Conservation (phyloP, 225 moss, liverwort and hornwort genomes). For the Pseudoscleropodium purum region DNA sequence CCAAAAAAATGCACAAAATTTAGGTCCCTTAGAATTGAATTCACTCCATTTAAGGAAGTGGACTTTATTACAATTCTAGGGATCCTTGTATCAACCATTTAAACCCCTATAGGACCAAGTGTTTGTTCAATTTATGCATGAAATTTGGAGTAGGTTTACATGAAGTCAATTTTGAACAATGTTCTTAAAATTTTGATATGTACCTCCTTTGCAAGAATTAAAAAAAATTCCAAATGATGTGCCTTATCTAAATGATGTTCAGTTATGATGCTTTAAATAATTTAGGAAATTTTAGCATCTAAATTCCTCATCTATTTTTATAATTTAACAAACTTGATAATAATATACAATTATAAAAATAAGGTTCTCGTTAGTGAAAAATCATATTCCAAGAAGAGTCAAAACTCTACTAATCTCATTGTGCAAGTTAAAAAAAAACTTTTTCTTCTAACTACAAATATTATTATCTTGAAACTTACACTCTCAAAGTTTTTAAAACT, state of each 20-base stretch:
- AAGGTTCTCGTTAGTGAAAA: neutral
- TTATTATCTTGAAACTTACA: neutral
- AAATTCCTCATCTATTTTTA: neutral
- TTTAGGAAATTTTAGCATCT: neutral
- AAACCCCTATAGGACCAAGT: rapidly evolving
- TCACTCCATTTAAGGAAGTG: neutral
- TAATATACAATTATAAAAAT: neutral
- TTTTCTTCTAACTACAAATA: neutral
- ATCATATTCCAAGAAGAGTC: neutral
- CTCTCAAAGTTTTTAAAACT: neutral
- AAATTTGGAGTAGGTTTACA: neutral
- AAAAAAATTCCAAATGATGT: rapidly evolving
- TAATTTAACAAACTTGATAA: neutral
- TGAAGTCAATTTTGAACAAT: too few relatives aligned
- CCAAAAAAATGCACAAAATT: neutral
- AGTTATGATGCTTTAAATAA: neutral
- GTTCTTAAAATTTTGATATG: neutral
- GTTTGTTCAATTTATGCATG: rapidly evolving
- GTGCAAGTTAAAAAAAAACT: rapidly evolving
- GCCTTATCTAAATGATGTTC: rapidly evolving
- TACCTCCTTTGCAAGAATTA: rapidly evolving
- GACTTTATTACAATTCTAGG: rapidly evolving
- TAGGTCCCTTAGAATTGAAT: rapidly evolving
- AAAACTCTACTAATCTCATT: rapidly evolving
- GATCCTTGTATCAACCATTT: neutral